A percentile compares a stretch with the other conserved stretches of the same genome.
phyloP scores from a whole-genome alignment of 768 basidiomycete species.

The Pleurotus djamor region DNA sequence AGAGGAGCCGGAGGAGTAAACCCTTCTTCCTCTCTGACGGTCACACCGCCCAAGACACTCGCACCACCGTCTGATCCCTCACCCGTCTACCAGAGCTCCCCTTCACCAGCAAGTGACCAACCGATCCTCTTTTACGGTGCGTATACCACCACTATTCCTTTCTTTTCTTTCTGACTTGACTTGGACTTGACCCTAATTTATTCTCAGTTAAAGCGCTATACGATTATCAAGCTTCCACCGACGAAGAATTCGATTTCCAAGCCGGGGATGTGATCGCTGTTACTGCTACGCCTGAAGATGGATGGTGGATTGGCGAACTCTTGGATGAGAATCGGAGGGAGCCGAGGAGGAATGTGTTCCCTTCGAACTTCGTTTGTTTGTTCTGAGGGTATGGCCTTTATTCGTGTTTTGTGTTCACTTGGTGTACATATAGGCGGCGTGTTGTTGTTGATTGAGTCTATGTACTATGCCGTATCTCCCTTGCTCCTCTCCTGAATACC shows the following conservation, averaged over 20 bases:
- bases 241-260: constrained; percentile 97
- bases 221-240: constrained; percentile 82
- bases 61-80: constrained; percentile 3
- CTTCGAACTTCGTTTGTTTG: constrained; percentile 84
- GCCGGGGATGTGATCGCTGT: constrained; percentile 96
- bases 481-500: no score
- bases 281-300: constrained; percentile 90
- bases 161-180: background rate
- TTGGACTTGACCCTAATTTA: background rate
- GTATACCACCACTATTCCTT: constrained; percentile 38
- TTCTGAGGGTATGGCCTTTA: constrained; percentile 42
- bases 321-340: constrained; percentile 72
- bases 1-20: background rate
- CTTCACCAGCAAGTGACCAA: constrained; percentile 17
- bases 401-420: background rate
- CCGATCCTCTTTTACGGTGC: constrained; percentile 87
- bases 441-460: background rate
- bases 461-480: no score
- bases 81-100: background rate
- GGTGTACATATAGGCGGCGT: background rate
- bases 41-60: background rate
- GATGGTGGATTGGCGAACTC: constrained; percentile 95
- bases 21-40: background rate
- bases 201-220: constrained; percentile 83
- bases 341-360: constrained; percentile 76